phyloP scores from a whole-genome alignment of 1,284 basidiomycete genomes.

The Neonothopanus nambi region DNA sequence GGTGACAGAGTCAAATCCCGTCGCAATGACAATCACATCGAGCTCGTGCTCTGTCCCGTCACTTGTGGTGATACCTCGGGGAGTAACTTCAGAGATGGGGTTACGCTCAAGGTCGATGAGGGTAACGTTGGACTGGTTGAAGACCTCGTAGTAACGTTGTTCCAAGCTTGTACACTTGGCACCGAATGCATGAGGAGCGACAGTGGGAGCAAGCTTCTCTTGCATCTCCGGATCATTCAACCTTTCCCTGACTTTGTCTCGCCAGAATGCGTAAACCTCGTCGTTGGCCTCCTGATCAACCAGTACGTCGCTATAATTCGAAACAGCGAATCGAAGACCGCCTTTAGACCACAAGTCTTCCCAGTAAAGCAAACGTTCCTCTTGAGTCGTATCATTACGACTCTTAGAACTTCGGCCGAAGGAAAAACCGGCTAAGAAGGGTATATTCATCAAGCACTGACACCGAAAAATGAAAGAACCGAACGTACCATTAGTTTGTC shows the following conservation, averaged over 20 bases:
- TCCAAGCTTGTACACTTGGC: conserved; percentile 23
- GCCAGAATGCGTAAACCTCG: conserved; percentile 25
- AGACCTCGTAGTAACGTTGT: conserved; percentile 25
- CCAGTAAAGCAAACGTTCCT: conserved; percentile 21
- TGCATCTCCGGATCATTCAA: conserved; percentile 22
- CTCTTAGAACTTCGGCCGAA: conserved; percentile 11
- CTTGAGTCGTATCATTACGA: conserved; percentile 17
- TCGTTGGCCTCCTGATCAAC: conserved; percentile 21
- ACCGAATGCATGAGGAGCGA: conserved; percentile 23
- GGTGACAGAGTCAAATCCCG: conserved; percentile 28
- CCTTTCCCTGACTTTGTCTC: conserved; percentile 22
- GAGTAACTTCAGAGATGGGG: conserved; percentile 21
- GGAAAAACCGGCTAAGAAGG: conserved; percentile 15
- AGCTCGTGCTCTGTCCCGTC: conserved; percentile 26
- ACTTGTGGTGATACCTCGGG: conserved; percentile 21
- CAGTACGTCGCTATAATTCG: conserved; percentile 18
- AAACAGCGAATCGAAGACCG: conserved; percentile 21
- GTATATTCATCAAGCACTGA: no score
- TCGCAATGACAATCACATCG: conserved; percentile 26
- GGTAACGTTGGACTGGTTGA: conserved; percentile 24
- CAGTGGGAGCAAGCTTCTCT: conserved; percentile 18
- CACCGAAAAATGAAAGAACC: not conserved
- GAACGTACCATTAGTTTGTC: conserved; percentile 23
- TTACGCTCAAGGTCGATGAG: conserved; percentile 25
- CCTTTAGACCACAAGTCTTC: conserved; percentile 24